These are phyloP conservation scores for Colletotrichum chlorophyti DNA, from an alignment of 2,329 filamentous ascomycete species.

Conservation along the genomic window DNA sequence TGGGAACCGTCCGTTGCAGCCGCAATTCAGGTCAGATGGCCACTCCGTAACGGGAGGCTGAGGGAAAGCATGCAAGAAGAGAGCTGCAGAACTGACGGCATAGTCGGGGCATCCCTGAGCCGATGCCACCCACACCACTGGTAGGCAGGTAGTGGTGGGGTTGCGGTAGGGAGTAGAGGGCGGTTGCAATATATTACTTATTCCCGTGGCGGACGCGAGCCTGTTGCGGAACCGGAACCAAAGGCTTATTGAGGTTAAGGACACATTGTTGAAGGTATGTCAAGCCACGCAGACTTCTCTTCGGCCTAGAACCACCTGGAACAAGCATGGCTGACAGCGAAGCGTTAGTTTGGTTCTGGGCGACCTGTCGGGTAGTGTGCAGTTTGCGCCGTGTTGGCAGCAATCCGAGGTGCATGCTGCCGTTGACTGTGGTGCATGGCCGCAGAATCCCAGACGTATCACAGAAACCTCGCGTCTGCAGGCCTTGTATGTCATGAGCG, in stretches of 20 bases:
- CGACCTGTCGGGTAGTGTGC: too few species aligned
- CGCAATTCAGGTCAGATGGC: constrained; percentile 25
- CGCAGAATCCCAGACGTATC: constrained; percentile 2
- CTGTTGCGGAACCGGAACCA: too few species aligned
- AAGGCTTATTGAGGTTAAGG: too few species aligned
- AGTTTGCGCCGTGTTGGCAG: neutral
- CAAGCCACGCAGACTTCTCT: neutral
- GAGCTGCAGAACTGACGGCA: constrained; percentile 16
- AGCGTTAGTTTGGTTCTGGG: too few species aligned
- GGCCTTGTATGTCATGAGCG: constrained; percentile 6
- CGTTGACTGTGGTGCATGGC: constrained; percentile 8
- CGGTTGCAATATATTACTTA: too few species aligned
- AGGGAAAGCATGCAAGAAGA: constrained; percentile 20
- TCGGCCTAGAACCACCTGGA: neutral
- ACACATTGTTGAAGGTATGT: too few species aligned
- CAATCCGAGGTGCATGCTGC: neutral
- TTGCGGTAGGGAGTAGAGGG: too few species aligned
- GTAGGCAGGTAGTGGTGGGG: neutral
- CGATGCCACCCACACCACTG: too few species aligned
- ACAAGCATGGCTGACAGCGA: too few species aligned
- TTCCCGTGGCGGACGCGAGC: too few species aligned
- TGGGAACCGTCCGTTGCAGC: constrained; percentile 18
- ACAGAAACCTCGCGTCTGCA: constrained; percentile 1
- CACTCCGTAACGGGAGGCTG: constrained; percentile 14
- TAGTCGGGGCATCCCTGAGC: neutral